Base-by-base conservation (phyloP, 495 filamentous ascomycete genomes). In the Lindgomyces ingoldianus region DNA sequence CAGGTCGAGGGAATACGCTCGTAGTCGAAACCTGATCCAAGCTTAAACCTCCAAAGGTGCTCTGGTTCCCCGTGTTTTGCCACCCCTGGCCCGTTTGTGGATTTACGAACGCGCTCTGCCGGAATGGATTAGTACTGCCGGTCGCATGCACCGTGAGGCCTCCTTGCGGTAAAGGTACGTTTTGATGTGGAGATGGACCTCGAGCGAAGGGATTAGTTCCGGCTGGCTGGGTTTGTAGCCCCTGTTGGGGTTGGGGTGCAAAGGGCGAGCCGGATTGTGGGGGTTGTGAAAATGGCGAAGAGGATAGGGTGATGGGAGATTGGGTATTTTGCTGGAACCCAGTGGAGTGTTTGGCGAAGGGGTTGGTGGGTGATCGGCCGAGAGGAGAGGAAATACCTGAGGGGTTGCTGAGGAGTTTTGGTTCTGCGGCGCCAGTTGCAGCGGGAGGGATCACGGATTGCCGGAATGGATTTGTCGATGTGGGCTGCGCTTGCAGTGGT, bases 51-150 rank as follows among this genome's bases (percentile, higher is more conserved):
- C 93, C 92, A 70, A 96, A 89, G 11, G 93, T 94, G 3, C 90
- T 85, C 74, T 89, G 84, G 56, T 3, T 22, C 4, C 33, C 44
- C 4, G 85, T 82, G 56, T 86, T 80, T 68, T 96, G 93, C 90
- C 94, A 96, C 14, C 90, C 89, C 73, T 88, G 81, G 0, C 93
- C 92, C 1, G 91, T 96, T 36, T 86, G 83, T 70, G 93, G 90
- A 68, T 95, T 92, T 33, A 94, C 86, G 68, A 96, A 95, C 0
- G 86, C 83, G 53, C 87, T 89, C 73, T 96, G 91, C 9, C 93
- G 84, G 84, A 98, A 97, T 1, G 93, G 93, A 73, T 98, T 98
- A 16, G 93, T 98, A 70, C 86, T 92, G 8, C 92, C 93, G 1
- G 94, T 96, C 3, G 86, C 84, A 61, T 88, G 86, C 18, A 81